Conservation (phyloP, 768 basidiomycete genomes). For the Leucosporidium scottii region DNA sequence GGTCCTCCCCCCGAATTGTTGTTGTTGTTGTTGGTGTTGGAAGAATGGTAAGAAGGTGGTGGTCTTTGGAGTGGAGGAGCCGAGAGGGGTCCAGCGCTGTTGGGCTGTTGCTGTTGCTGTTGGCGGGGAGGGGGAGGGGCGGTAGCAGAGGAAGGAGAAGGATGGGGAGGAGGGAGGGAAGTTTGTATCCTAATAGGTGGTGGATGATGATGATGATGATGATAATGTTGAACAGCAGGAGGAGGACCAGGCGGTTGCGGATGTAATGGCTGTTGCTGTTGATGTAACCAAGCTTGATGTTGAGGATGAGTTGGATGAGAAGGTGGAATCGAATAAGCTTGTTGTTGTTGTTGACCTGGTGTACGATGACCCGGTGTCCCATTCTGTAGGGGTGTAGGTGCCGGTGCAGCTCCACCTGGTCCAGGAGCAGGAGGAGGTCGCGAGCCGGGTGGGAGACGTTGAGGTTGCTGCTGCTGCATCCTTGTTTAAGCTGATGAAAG, state of each 20-base stretch:
- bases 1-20: background rate
- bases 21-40: no score
- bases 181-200: background rate
- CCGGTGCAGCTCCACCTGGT: background rate
- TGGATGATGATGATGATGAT: background rate
- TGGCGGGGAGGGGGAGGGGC: background rate
- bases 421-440: no score
- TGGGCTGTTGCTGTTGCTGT: background rate
- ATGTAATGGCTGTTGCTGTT: background rate
- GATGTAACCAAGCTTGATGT: constrained; percentile 19
- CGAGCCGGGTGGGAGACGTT: background rate
- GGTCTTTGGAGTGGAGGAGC: background rate
- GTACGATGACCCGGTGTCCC: no score
- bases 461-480: background rate
- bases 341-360: no score
- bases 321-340: background rate
- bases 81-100: background rate
- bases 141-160: background rate
- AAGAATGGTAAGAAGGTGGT: background rate
- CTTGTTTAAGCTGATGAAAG: no score
- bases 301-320: constrained; percentile 26
- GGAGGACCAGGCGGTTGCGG: background rate
- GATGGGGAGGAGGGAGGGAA: background rate
- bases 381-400: no score
- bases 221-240: background rate